phyloP scores from a whole-genome alignment of 257 asterid species.

The Solanum peruvianum region DNA sequence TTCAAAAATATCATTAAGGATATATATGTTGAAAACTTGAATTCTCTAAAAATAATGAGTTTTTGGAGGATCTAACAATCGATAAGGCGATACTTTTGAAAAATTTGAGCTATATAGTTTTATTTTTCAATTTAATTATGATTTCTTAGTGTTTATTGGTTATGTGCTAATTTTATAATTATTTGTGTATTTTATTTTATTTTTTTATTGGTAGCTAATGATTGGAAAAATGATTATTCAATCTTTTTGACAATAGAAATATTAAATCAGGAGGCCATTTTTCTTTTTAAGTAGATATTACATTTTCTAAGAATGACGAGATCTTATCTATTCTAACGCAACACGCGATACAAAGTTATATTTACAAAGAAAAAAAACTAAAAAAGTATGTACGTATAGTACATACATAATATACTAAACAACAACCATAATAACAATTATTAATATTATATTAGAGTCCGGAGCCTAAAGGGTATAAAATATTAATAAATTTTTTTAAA shows the following conservation, averaged over 20 bases:
- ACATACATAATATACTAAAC: background rate
- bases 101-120: background rate
- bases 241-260: background rate
- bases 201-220: no score
- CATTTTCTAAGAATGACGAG: no score
- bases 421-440: background rate
- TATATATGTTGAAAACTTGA: background rate
- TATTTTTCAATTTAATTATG: no score
- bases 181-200: background rate
- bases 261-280: background rate
- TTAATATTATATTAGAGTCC: background rate
- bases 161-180: background rate
- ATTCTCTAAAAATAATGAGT: background rate
- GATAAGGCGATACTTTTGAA: background rate
- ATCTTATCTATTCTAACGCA: background rate
- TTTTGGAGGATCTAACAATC: background rate
- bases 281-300: no score
- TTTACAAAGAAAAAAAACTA: no score
- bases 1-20: background rate
- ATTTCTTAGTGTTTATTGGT: no score
- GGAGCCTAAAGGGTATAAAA: no score
- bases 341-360: background rate
- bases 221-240: no score
- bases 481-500: no score
- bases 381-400: background rate